These are phyloP conservation scores for Phytophthora meadii DNA, from an alignment of 352 stramenopile species.

Conservation along the genomic window DNA sequence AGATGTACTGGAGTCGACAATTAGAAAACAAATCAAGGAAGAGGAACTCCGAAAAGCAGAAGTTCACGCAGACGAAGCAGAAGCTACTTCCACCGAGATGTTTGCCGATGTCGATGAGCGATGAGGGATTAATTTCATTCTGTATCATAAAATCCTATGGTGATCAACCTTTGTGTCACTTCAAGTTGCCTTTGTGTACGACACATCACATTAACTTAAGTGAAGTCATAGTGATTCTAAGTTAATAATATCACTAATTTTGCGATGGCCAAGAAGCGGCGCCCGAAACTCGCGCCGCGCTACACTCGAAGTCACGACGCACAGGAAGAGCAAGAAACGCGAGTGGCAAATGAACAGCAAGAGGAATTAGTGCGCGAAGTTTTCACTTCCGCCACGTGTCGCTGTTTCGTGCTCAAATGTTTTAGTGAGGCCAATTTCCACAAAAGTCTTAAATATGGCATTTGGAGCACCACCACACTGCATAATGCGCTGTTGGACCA, in stretches of 20 bases:
- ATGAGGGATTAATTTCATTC: background rate
- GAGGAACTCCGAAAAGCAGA: slow-evolving; percentile 31
- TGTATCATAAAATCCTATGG: background rate
- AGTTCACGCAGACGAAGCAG: slow-evolving; percentile 8
- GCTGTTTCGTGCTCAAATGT: slow-evolving; percentile 87
- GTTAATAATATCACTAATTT: no score
- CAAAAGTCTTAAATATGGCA: slow-evolving; percentile 86
- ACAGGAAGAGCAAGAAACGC: background rate
- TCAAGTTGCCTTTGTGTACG: background rate
- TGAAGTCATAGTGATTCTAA: background rate
- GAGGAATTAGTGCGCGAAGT: slow-evolving; percentile 57
- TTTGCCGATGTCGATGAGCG: slow-evolving; percentile 12
- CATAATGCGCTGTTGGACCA: slow-evolving; percentile 76
- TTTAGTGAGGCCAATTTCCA: slow-evolving; percentile 89
- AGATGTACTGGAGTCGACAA: slow-evolving; percentile 7
- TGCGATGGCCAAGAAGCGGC: slow-evolving; percentile 26
- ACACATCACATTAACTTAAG: background rate
- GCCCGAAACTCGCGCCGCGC: slow-evolving; percentile 57
- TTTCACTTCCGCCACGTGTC: slow-evolving; percentile 67
- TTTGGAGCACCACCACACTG: slow-evolving; percentile 80
- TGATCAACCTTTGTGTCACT: background rate
- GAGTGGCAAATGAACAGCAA: slow-evolving; percentile 29
- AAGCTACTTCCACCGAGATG: background rate
- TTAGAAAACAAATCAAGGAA: slow-evolving; percentile 21
- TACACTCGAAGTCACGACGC: slow-evolving; percentile 23